Conservation (phyloP, 1,139 yeast species). For the Candida dubliniensis region DNA sequence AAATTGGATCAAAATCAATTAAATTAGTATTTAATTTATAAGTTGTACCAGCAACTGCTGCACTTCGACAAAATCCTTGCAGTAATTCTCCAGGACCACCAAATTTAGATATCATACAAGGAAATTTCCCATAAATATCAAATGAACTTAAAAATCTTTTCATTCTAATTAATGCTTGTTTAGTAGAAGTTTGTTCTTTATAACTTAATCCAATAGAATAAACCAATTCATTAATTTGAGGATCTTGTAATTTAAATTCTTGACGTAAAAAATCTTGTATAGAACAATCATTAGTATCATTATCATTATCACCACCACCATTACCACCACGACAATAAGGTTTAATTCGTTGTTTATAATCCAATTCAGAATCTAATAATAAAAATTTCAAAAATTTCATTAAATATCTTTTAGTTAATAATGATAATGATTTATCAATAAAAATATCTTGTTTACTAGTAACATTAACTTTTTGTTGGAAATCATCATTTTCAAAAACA, state of each 20-base stretch:
- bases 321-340: too few relatives aligned
- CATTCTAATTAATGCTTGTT: constrained; percentile 75
- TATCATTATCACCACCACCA: too few relatives aligned
- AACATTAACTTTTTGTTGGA: constrained; percentile 72
- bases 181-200: constrained; percentile 58
- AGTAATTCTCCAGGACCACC: constrained; percentile 97
- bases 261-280: constrained; percentile 58
- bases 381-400: constrained; percentile 94
- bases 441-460: constrained; percentile 82
- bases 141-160: constrained; percentile 82
- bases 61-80: constrained; percentile 96
- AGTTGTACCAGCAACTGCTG: constrained; percentile 97
- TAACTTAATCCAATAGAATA: constrained; percentile 83
- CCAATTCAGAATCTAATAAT: constrained; percentile 61
- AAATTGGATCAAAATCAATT: constrained; percentile 59
- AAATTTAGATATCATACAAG: constrained; percentile 86
- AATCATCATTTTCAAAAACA: constrained; percentile 85
- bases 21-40: constrained; percentile 76
- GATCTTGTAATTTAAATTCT: constrained; percentile 67
- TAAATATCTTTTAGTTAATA: constrained; percentile 75
- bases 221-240: constrained; percentile 80
- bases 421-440: constrained; percentile 77
- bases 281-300: constrained; percentile 53
- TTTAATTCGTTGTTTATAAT: constrained; percentile 42
- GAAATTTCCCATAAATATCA: constrained; percentile 92